Evolutionary conservation across 148 eudicot species (phyloP).

Genomic region (Vaccinium myrtillus): DNA sequence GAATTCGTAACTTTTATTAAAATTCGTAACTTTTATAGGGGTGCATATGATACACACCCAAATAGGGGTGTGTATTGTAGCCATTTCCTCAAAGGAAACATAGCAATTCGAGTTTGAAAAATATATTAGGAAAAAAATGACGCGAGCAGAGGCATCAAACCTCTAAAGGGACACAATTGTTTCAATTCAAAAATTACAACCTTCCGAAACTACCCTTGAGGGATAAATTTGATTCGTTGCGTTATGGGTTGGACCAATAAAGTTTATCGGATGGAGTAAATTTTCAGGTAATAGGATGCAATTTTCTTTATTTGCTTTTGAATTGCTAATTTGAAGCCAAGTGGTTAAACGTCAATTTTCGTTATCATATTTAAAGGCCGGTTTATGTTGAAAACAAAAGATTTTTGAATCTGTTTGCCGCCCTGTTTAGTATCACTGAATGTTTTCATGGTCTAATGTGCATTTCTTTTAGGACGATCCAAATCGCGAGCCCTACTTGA

Average conservation of each 20-base stretch:
- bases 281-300: background rate
- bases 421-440: background rate
- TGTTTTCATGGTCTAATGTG: background rate
- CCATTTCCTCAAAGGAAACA: too few relatives aligned
- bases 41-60: too few relatives aligned
- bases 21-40: too few relatives aligned
- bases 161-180: background rate
- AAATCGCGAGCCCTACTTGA: background rate
- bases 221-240: conserved; percentile 4
- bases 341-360: background rate
- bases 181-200: background rate
- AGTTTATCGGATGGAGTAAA: background rate
- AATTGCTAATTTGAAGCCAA: background rate
- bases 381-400: background rate
- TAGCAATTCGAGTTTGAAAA: too few relatives aligned
- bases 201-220: background rate
- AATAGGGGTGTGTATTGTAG: too few relatives aligned
- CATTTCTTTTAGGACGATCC: background rate
- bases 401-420: background rate
- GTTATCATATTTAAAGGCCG: background rate
- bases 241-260: conserved; percentile 31
- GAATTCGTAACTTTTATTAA: too few relatives aligned
- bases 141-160: background rate
- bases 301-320: background rate
- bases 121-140: too few relatives aligned